Evolutionary conservation across 305 asterid genomes (phyloP).

Genomic region (Ajuga reptans): DNA sequence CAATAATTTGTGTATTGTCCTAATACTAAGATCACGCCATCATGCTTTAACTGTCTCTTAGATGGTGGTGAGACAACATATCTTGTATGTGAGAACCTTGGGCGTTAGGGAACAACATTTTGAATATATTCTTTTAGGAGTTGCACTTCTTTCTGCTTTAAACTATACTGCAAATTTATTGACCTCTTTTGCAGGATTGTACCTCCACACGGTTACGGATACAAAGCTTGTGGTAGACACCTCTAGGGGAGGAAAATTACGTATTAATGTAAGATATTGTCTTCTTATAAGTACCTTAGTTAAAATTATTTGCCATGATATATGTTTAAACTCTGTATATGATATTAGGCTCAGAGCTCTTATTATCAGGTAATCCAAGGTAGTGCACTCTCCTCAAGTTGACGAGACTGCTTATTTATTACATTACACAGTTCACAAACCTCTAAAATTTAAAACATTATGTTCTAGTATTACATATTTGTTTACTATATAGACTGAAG

Average conservation of each 20-base stretch:
- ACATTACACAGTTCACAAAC: conserved; percentile 7
- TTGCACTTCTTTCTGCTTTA: conserved; percentile 4
- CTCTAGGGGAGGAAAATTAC: conserved; percentile 84
- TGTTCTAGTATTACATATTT: background rate
- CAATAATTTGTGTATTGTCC: background rate
- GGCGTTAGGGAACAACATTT: background rate
- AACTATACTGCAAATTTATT: conserved; percentile 18
- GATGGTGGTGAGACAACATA: background rate
- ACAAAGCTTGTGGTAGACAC: conserved; percentile 92
- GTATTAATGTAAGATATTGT: conserved; percentile 55
- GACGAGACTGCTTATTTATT: background rate
- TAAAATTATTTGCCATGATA: background rate
- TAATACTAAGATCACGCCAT: background rate
- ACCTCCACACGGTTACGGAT: conserved; percentile 72
- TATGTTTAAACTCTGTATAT: conserved; percentile 9
- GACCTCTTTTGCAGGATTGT: conserved; percentile 58
- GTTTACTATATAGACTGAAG: background rate
- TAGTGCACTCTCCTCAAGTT: conserved; percentile 3
- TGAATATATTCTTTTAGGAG: background rate
- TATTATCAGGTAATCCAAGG: background rate
- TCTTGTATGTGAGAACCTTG: background rate
- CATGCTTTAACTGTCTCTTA: background rate
- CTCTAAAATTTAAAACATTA: background rate
- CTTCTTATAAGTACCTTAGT: conserved; percentile 14
- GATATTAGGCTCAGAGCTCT: background rate